Conservation (phyloP, 257 asterid species). For the Petunia secreta region DNA sequence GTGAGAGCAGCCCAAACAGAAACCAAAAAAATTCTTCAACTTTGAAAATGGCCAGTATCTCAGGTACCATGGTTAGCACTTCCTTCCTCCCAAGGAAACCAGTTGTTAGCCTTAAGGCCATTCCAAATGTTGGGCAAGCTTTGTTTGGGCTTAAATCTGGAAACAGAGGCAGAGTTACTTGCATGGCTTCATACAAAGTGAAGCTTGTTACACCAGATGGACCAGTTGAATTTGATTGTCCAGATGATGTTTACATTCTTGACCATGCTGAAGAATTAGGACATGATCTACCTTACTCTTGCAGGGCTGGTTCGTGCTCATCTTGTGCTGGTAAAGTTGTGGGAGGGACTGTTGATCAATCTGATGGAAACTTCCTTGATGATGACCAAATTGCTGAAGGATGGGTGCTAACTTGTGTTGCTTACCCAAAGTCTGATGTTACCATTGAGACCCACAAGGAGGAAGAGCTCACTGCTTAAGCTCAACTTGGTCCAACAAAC, state of each 20-base stretch:
- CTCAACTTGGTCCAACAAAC: too few relatives aligned
- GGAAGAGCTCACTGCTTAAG: slow-evolving; percentile 48
- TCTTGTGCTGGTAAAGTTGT: slow-evolving; percentile 73
- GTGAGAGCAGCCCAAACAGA: not conserved
- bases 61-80: slow-evolving; percentile 57
- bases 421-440: slow-evolving; percentile 59
- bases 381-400: slow-evolving; percentile 57
- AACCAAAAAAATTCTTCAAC: not conserved
- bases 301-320: slow-evolving; percentile 95
- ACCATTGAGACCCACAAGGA: slow-evolving; percentile 79
- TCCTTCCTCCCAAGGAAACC: slow-evolving; percentile 61
- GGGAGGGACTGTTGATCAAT: slow-evolving; percentile 67
- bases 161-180: slow-evolving; percentile 46
- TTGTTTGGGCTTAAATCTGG: slow-evolving; percentile 38
- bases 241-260: slow-evolving; percentile 57
- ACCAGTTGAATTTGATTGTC: slow-evolving; percentile 43
- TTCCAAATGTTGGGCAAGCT: slow-evolving; percentile 31
- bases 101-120: slow-evolving; percentile 42
- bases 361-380: slow-evolving; percentile 76
- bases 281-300: slow-evolving; percentile 68
- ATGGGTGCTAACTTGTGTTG: slow-evolving; percentile 78
- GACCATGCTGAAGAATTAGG: slow-evolving; percentile 79
- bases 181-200: slow-evolving; percentile 72
- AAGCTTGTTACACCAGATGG: slow-evolving; percentile 63
- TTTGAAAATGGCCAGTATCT: slow-evolving; percentile 57